A percentile compares a stretch with the other conserved stretches of the same genome.
Conservation (phyloP, 140 eudicot genomes). For the Cichorium intybus region DNA sequence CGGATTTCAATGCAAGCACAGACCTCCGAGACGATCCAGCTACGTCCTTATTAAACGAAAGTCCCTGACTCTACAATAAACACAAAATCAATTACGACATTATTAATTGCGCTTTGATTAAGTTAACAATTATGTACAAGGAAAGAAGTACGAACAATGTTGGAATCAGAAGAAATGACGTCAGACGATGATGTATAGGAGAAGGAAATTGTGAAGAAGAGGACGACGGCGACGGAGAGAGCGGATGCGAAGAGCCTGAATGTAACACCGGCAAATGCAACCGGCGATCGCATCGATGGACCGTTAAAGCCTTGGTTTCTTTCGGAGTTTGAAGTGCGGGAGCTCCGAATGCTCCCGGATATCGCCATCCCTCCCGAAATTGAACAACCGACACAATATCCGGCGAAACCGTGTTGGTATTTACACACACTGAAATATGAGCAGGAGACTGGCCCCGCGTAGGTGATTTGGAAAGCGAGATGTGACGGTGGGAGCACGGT, state of each 20-base stretch:
- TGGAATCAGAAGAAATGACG: conserved; percentile 34
- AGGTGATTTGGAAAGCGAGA: conserved; percentile 9
- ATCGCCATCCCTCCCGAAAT: conserved; percentile 32
- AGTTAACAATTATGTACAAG: not conserved
- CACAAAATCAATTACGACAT: conserved; percentile 2
- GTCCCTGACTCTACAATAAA: conserved; percentile 31
- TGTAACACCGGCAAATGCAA: conserved; percentile 21
- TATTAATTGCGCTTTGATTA: conserved; percentile 3
- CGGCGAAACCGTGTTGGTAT: conserved; percentile 14
- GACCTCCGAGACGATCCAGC: conserved; percentile 55
- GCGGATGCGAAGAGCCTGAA: conserved; percentile 31
- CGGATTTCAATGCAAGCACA: conserved; percentile 74
- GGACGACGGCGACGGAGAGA: conserved; percentile 34
- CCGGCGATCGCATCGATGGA: not conserved
- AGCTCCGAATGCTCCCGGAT: conserved; percentile 40
- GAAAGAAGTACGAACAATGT: conserved; percentile 13
- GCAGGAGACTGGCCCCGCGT: conserved; percentile 16
- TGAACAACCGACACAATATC: conserved; percentile 9
- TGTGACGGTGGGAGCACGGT: conserved; percentile 20
- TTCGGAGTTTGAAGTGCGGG: conserved; percentile 24
- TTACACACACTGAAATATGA: conserved; percentile 9
- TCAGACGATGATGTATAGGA: conserved; percentile 38
- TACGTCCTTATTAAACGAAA: conserved; percentile 26
- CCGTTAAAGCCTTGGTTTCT: not conserved
- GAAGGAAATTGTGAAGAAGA: conserved; percentile 39